These are phyloP conservation scores for Lactarius hengduanensis DNA, from an alignment of 768 basidiomycete species.

Conservation along the genomic window DNA sequence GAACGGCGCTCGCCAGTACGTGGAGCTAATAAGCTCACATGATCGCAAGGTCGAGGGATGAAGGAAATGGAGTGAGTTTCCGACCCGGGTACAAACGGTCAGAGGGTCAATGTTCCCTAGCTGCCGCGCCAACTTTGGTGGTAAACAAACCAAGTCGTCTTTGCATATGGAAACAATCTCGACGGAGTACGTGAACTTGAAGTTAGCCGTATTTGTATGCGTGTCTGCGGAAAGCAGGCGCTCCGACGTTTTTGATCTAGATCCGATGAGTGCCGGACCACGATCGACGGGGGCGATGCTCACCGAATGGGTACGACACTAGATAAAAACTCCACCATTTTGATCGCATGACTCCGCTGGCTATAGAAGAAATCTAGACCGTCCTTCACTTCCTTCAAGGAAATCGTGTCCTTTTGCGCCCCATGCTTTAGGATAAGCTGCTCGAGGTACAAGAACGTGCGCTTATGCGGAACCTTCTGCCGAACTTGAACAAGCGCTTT, in stretches of 20 bases:
- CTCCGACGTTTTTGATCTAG: slow-evolving; percentile 88
- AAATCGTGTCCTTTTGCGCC: slow-evolving; percentile 95
- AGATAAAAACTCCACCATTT: slow-evolving; percentile 93
- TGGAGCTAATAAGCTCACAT: slow-evolving; percentile 71
- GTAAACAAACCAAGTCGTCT: slow-evolving; percentile 93
- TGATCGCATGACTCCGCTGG: slow-evolving; percentile 84
- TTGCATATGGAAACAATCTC: slow-evolving; percentile 98
- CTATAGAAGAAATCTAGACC: slow-evolving; percentile 98
- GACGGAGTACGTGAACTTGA: slow-evolving; percentile 96
- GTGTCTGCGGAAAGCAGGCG: slow-evolving; percentile 92
- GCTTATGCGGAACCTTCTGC: slow-evolving; percentile 97
- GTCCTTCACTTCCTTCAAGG: slow-evolving; percentile 88
- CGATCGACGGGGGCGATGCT: slow-evolving; percentile 31
- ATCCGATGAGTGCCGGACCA: slow-evolving; percentile 14
- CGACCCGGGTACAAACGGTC: slow-evolving; percentile 85
- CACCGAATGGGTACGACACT: slow-evolving; percentile 88
- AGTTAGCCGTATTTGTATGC: slow-evolving; percentile 90
- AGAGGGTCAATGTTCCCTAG: slow-evolving; percentile 89
- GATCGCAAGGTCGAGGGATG: slow-evolving; percentile 85
- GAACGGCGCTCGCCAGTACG: slow-evolving; percentile 94
- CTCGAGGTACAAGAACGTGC: slow-evolving; percentile 96
- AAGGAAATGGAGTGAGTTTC: slow-evolving; percentile 86
- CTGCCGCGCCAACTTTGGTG: slow-evolving; percentile 74
- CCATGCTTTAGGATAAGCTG: slow-evolving; percentile 96
- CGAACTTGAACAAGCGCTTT: slow-evolving; percentile 98